A percentile compares a stretch with the other conserved stretches of the same genome.
These are phyloP conservation scores for Tephrocybe sp. DNA, from an alignment of 768 basidiomycete species.

Conservation along the genomic window DNA sequence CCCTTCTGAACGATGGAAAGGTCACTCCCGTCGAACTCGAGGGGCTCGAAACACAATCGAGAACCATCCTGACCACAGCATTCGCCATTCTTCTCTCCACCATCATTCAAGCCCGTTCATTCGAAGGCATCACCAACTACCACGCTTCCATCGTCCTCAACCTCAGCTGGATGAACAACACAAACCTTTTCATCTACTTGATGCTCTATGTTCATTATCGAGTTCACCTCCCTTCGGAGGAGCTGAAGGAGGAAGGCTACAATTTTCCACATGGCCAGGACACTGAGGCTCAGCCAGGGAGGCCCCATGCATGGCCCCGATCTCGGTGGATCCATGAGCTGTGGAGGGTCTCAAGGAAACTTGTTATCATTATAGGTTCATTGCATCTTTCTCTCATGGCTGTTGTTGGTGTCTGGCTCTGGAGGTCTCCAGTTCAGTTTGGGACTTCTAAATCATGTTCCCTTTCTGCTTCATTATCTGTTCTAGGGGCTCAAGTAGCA, in stretches of 20 bases:
- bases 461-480: background rate
- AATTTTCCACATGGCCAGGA: background rate
- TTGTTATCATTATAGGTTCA: background rate
- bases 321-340: background rate
- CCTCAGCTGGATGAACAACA: too few relatives aligned
- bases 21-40: slow-evolving; percentile 19
- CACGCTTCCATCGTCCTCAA: too few relatives aligned
- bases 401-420: slow-evolving; percentile 2
- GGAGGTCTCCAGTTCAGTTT: background rate
- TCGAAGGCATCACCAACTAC: too few relatives aligned
- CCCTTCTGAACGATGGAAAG: slow-evolving; percentile 17
- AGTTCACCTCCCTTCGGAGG: background rate
- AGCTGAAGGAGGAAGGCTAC: background rate
- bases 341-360: background rate
- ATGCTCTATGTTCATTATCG: background rate
- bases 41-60: background rate
- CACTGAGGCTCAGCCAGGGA: background rate
- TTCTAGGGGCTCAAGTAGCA: background rate
- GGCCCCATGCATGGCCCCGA: background rate
- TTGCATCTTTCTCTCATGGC: background rate
- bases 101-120: slow-evolving; percentile 17
- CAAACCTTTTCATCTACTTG: too few relatives aligned
- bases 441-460: background rate
- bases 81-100: slow-evolving; percentile 23
- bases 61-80: too few relatives aligned